Percentiles rank a stretch among this genome's conserved stretches.
phyloP scores from a whole-genome alignment of 2,329 filamentous ascomycete species.

The Blastomyces emzantsi region DNA sequence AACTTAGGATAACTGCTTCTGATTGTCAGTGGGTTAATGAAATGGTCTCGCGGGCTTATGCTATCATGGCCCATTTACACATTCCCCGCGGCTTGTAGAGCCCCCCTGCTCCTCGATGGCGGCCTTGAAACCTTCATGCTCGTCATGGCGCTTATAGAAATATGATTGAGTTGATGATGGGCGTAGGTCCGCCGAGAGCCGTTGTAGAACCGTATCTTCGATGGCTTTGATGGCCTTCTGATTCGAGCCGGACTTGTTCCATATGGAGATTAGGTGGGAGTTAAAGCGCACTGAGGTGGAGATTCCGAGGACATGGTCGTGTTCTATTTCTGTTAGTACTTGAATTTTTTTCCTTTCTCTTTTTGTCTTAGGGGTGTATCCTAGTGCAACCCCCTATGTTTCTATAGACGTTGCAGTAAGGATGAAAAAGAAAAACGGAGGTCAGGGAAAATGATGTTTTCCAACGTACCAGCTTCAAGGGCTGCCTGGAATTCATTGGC shows the following conservation, averaged over 20 bases:
- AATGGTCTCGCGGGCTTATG: neutral
- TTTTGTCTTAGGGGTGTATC: neutral
- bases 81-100: neutral
- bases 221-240: constrained; percentile 68
- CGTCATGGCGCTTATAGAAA: constrained; percentile 80
- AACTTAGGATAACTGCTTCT: neutral
- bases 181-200: constrained; percentile 61
- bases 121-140: constrained; percentile 71
- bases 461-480: constrained; percentile 73
- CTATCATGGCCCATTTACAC: neutral
- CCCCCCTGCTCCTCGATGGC: constrained; percentile 17
- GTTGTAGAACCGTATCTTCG: constrained; percentile 61
- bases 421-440: neutral
- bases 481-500: constrained; percentile 42
- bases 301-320: constrained; percentile 79
- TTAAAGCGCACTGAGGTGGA: constrained; percentile 84
- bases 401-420: neutral
- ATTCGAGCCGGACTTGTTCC: constrained; percentile 83
- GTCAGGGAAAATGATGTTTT: constrained; percentile 3
- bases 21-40: neutral
- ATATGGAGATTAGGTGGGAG: constrained; percentile 77
- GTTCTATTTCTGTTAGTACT: constrained; percentile 42
- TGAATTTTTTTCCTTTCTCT: neutral
- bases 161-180: constrained; percentile 51
- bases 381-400: too few relatives aligned